Conservation (phyloP, 2,329 filamentous ascomycete species). For the Talaromyces sp. region DNA sequence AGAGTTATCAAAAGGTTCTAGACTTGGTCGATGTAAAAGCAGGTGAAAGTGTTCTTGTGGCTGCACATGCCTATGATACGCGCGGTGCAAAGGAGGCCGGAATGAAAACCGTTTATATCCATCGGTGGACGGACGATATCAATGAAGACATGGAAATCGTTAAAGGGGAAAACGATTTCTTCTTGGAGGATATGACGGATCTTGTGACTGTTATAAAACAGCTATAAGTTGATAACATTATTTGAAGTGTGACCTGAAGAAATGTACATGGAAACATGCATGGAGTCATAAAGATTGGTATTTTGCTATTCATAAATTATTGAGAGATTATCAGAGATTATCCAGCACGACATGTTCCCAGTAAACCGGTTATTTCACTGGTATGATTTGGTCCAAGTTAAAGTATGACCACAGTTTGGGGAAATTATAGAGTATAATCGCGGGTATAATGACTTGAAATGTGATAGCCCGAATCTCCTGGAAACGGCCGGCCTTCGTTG, state of each 20-base stretch:
- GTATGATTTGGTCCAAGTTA: neutral
- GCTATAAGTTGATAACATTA: neutral
- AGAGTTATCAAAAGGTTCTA: conserved; percentile 45
- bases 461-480: neutral
- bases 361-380: neutral
- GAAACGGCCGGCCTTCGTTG: neutral
- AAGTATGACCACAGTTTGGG: neutral
- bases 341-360: neutral
- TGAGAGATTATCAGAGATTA: neutral
- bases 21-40: conserved; percentile 41
- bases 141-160: conserved; percentile 43
- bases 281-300: neutral
- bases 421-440: neutral
- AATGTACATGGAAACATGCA: neutral
- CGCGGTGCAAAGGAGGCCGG: conserved; percentile 46
- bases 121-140: conserved; percentile 52
- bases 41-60: conserved; percentile 50
- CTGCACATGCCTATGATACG: conserved; percentile 53
- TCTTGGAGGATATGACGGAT: conserved; percentile 21
- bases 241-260: neutral
- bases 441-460: neutral
- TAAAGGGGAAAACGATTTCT: conserved; percentile 38
- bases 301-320: neutral
- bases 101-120: conserved; percentile 50
- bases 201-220: conserved; percentile 13